A percentile compares a stretch with the other conserved stretches of the same genome.
Conservation (phyloP, 345 rosid genomes). For the Sonneratia caseolaris region DNA sequence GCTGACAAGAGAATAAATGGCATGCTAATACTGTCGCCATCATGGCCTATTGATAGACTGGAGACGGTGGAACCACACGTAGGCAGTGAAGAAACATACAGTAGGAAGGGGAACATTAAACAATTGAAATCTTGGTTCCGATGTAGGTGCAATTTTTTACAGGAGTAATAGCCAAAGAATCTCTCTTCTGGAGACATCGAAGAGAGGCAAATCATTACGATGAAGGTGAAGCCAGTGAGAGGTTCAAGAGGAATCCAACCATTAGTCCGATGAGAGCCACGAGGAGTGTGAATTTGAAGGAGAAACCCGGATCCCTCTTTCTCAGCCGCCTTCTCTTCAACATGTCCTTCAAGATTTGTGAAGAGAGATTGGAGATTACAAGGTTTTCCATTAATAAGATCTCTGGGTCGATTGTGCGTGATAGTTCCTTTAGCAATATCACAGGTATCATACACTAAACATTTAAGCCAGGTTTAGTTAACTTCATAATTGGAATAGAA, state of each 20-base stretch:
- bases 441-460: not conserved
- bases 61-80: not conserved
- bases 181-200: not conserved
- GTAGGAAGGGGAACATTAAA: not conserved
- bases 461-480: not conserved
- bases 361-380: not conserved
- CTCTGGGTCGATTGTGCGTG: too few species aligned
- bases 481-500: not conserved
- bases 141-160: not conserved
- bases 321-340: constrained; percentile 53
- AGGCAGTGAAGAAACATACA: not conserved
- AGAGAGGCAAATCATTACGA: not conserved
- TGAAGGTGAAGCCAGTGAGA: constrained; percentile 42
- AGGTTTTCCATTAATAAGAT: not conserved
- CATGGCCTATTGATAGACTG: not conserved
- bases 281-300: constrained; percentile 56
- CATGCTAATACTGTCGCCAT: not conserved
- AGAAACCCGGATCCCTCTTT: constrained; percentile 48
- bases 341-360: constrained; percentile 39
- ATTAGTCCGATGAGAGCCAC: constrained; percentile 76
- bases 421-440: not conserved
- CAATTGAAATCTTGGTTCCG: not conserved
- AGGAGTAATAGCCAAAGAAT: not conserved
- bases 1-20: not conserved
- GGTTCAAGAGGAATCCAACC: constrained; percentile 69